Conservation (phyloP, 2,329 filamentous ascomycete species). For the Diplocarpon rosae region DNA sequence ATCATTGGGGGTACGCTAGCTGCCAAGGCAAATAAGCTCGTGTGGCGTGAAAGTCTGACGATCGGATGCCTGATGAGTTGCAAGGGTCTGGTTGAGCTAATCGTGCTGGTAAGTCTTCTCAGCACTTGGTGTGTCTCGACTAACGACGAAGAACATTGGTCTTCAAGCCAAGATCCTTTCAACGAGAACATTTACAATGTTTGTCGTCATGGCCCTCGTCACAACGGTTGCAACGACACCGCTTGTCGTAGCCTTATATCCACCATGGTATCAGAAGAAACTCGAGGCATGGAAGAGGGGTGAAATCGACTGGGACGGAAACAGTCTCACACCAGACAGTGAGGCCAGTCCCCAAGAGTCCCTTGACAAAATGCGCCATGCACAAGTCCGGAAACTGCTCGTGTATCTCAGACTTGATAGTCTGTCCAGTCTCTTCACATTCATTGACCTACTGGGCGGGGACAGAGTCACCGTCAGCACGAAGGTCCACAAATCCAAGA, state of each 20-base stretch:
- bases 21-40: slow-evolving; percentile 61
- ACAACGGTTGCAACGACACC: slow-evolving; percentile 81
- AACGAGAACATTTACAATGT: slow-evolving; percentile 77
- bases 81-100: slow-evolving; percentile 88
- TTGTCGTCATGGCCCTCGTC: slow-evolving; percentile 85
- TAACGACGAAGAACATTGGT: slow-evolving; percentile 53
- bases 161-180: slow-evolving; percentile 74
- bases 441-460: slow-evolving; percentile 68
- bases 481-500: slow-evolving; percentile 29
- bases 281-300: slow-evolving; percentile 66
- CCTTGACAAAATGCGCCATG: slow-evolving; percentile 38
- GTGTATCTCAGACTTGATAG: slow-evolving; percentile 80
- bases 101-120: slow-evolving; percentile 63
- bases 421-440: slow-evolving; percentile 69
- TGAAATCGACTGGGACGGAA: slow-evolving; percentile 82
- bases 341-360: slow-evolving; percentile 27
- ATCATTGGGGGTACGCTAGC: slow-evolving; percentile 73
- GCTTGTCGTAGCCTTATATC: slow-evolving; percentile 62
- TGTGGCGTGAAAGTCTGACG: slow-evolving; percentile 83
- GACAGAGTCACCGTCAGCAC: slow-evolving; percentile 28
- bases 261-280: slow-evolving; percentile 65
- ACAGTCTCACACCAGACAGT: slow-evolving; percentile 30
- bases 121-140: neutral
- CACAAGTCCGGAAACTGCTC: slow-evolving; percentile 53
- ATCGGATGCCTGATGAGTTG: slow-evolving; percentile 93